Evolutionary conservation across 352 stramenopile genomes (phyloP).

Genomic region (Globisporangium spiculum): DNA sequence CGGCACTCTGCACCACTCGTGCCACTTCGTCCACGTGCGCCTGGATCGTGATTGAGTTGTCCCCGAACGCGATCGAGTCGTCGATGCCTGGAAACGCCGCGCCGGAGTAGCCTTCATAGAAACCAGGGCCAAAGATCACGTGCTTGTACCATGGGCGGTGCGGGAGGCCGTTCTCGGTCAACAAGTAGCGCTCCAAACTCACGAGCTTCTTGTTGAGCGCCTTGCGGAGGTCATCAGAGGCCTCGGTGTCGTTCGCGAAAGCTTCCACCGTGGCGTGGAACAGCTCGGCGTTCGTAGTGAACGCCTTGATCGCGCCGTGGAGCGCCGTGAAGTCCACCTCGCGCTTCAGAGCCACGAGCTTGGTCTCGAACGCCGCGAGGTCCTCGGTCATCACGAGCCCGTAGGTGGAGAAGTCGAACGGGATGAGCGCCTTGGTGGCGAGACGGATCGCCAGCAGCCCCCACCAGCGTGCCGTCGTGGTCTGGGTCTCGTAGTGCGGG

Average conservation of each 20-base stretch:
- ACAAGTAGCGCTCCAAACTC: slow-evolving; percentile 42
- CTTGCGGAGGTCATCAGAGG: slow-evolving; percentile 9
- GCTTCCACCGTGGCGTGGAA: slow-evolving; percentile 27
- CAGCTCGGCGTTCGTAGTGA: slow-evolving; percentile 27
- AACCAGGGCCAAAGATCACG: slow-evolving; percentile 54
- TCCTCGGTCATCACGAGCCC: slow-evolving; percentile 52
- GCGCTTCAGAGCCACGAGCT: slow-evolving; percentile 20
- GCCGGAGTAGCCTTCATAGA: slow-evolving; percentile 52
- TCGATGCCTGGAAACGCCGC: slow-evolving; percentile 49
- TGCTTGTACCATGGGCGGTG: slow-evolving; percentile 60
- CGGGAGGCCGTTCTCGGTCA: slow-evolving; percentile 34
- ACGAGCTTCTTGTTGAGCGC: slow-evolving; percentile 56
- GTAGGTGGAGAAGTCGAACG: slow-evolving; percentile 71
- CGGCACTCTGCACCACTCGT: slow-evolving; percentile 1
- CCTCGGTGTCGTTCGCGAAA: background rate
- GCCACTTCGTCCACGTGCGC: slow-evolving; percentile 45
- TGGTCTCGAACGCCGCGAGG: slow-evolving; percentile 26
- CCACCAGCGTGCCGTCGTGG: slow-evolving; percentile 53
- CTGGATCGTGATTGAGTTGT: slow-evolving; percentile 35
- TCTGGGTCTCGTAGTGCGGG: slow-evolving; percentile 53
- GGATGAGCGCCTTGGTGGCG: slow-evolving; percentile 46
- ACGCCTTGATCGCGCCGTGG: slow-evolving; percentile 37
- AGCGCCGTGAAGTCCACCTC: slow-evolving; percentile 36
- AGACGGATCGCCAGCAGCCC: slow-evolving; percentile 58
- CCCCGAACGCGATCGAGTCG: slow-evolving; percentile 44